Conservation (phyloP, 345 rosid genomes). For the Hirschfeldia incana region DNA sequence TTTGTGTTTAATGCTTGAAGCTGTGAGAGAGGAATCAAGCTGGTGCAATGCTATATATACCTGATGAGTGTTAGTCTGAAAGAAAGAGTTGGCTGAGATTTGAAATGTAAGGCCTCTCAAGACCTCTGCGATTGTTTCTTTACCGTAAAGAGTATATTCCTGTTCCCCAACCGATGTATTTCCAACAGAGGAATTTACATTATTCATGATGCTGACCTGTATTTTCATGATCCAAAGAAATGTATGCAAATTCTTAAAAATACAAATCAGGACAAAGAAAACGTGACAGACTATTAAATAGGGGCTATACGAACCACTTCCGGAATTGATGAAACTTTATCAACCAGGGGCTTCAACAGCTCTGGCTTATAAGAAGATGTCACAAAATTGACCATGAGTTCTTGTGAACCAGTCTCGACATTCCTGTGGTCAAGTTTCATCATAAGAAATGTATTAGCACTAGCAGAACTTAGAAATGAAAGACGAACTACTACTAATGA, state of each 20-base stretch:
- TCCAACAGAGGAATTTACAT: conserved; percentile 85
- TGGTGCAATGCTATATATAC: conserved; percentile 35
- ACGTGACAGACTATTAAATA: neutral
- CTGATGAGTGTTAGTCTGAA: conserved; percentile 92
- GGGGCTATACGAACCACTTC: conserved; percentile 66
- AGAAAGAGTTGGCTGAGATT: conserved; percentile 95
- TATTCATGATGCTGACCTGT: conserved; percentile 85
- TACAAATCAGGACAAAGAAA: neutral
- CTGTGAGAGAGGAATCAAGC: neutral
- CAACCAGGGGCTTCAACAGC: conserved; percentile 80
- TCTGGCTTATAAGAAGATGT: conserved; percentile 83
- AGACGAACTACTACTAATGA: neutral
- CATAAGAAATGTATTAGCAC: conserved; percentile 4
- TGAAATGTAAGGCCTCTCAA: conserved; percentile 84
- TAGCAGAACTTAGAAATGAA: conserved; percentile 15
- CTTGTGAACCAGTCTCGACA: conserved; percentile 56
- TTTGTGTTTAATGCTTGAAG: neutral
- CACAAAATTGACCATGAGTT: conserved; percentile 94
- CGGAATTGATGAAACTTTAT: conserved; percentile 68
- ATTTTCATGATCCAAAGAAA: conserved; percentile 11
- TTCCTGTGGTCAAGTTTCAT: conserved; percentile 52
- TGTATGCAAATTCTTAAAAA: neutral
- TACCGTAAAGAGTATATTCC: conserved; percentile 79
- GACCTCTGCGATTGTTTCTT: conserved; percentile 66
- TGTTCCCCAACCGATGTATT: conserved; percentile 92